phyloP scores from a whole-genome alignment of 306 rosid species.

The Gillenia trifoliata region DNA sequence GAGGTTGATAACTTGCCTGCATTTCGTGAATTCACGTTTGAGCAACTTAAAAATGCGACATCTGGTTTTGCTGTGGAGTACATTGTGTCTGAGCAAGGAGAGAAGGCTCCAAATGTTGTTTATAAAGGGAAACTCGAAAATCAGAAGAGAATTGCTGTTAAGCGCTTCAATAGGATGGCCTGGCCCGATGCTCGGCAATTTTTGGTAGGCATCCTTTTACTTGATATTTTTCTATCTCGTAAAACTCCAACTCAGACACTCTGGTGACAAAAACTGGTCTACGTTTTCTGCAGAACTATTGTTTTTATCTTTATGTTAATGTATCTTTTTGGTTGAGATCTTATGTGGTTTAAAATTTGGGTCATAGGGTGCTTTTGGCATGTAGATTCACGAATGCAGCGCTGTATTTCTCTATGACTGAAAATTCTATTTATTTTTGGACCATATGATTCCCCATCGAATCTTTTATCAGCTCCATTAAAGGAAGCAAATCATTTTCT shows the following conservation, averaged over 20 bases:
- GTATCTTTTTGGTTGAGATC: neutral
- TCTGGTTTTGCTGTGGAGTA: conserved; percentile 82
- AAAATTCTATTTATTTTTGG: neutral
- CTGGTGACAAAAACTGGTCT: neutral
- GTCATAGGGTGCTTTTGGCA: neutral
- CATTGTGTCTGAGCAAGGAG: conserved; percentile 83
- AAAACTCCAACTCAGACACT: neutral
- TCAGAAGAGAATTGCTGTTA: conserved; percentile 70
- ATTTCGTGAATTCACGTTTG: conserved; percentile 64
- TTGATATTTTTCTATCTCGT: neutral
- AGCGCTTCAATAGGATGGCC: conserved; percentile 73
- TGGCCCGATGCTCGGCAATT: conserved; percentile 70
- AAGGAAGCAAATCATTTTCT: neutral
- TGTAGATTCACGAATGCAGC: neutral
- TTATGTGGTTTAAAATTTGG: neutral
- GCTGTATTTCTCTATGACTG: neutral
- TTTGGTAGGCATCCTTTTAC: conserved; percentile 36
- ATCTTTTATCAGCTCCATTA: neutral
- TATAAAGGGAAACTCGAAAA: conserved; percentile 78
- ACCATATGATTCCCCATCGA: no score
- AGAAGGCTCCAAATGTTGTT: conserved; percentile 84
- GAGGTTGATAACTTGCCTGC: conserved; percentile 45
- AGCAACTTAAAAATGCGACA: conserved; percentile 80
- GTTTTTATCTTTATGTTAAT: neutral
- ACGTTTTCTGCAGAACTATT: neutral